Percentiles rank a stretch among this genome's conserved stretches.
phyloP scores from a whole-genome alignment of 768 basidiomycete genomes.

The Serendipita sp. region DNA sequence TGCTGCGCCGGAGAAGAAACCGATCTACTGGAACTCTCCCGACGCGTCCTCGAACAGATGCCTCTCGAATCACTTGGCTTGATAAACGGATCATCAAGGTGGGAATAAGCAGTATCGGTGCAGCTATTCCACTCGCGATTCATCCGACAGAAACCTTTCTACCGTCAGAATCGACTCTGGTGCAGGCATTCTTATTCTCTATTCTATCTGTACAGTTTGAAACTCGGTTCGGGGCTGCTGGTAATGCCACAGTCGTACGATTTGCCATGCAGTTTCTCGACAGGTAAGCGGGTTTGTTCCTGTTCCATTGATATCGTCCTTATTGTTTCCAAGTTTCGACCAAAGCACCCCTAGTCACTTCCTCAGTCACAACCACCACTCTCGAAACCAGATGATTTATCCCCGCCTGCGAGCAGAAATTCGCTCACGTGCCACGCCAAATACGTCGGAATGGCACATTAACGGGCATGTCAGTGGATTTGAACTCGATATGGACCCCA shows the following conservation, averaged over 20 bases:
- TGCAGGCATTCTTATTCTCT: slow-evolving; percentile 75
- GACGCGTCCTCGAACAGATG: slow-evolving; percentile 6
- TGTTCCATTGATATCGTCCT: background rate
- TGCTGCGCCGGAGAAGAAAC: background rate
- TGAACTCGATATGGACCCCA: slow-evolving; percentile 66
- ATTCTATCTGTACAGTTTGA: slow-evolving; percentile 58
- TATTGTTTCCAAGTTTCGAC: slow-evolving; percentile 42
- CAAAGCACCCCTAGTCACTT: slow-evolving; percentile 60
- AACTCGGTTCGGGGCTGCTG: slow-evolving; percentile 60
- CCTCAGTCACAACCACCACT: slow-evolving; percentile 44
- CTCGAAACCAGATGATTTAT: slow-evolving; percentile 56
- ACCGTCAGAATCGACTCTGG: slow-evolving; percentile 20
- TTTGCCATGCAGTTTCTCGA: slow-evolving; percentile 78
- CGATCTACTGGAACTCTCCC: background rate
- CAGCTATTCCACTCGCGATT: slow-evolving; percentile 71
- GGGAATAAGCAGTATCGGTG: slow-evolving; percentile 52
- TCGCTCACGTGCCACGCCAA: slow-evolving; percentile 33
- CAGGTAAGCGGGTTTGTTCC: slow-evolving; percentile 29
- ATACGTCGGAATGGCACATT: slow-evolving; percentile 40
- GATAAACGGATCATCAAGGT: slow-evolving; percentile 30
- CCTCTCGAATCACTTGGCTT: slow-evolving; percentile 17
- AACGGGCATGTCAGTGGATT: slow-evolving; percentile 67
- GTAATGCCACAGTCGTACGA: slow-evolving; percentile 50
- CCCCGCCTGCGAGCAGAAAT: slow-evolving; percentile 68
- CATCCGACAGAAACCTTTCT: slow-evolving; percentile 30